Evolutionary conservation across 1,284 basidiomycete species (phyloP).

Genomic region (Apiotrichum porosum): DNA sequence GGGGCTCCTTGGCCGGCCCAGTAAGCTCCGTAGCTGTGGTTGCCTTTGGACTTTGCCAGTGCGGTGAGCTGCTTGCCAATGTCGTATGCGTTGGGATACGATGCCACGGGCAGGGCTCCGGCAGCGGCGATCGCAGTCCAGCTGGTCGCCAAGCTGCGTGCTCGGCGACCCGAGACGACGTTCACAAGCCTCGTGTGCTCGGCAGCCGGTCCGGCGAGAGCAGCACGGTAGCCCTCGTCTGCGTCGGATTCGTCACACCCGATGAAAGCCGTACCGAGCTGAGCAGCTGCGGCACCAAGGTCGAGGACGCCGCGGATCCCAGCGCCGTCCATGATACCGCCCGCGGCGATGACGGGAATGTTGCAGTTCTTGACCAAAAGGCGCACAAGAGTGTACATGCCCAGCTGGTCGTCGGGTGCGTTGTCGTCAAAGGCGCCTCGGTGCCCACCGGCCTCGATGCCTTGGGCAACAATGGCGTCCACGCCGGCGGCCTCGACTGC

Average conservation of each 20-base stretch:
- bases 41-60: conserved; percentile 29
- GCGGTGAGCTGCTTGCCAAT: conserved; percentile 32
- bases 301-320: conserved; percentile 22
- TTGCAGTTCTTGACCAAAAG: conserved; percentile 13
- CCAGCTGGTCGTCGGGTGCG: conserved; percentile 24
- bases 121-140: conserved; percentile 22
- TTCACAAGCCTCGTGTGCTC: conserved; percentile 25
- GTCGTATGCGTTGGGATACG: conserved; percentile 39
- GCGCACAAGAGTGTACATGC: conserved; percentile 22
- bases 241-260: conserved; percentile 29
- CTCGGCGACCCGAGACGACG: conserved; percentile 33
- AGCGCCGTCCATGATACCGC: conserved; percentile 35
- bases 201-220: conserved; percentile 10
- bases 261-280: conserved; percentile 42
- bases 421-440: conserved; percentile 34
- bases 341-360: conserved; percentile 36
- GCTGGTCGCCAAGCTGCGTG: conserved; percentile 23
- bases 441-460: conserved; percentile 41
- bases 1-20: conserved; percentile 38
- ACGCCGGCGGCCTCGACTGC: conserved; percentile 23
- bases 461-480: conserved; percentile 39
- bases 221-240: conserved; percentile 22
- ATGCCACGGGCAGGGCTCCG: conserved; percentile 8
- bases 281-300: conserved; percentile 30
- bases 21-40: conserved; percentile 30